Conservation (phyloP, 495 filamentous ascomycete species). For the Parachaetomium inaequale region DNA sequence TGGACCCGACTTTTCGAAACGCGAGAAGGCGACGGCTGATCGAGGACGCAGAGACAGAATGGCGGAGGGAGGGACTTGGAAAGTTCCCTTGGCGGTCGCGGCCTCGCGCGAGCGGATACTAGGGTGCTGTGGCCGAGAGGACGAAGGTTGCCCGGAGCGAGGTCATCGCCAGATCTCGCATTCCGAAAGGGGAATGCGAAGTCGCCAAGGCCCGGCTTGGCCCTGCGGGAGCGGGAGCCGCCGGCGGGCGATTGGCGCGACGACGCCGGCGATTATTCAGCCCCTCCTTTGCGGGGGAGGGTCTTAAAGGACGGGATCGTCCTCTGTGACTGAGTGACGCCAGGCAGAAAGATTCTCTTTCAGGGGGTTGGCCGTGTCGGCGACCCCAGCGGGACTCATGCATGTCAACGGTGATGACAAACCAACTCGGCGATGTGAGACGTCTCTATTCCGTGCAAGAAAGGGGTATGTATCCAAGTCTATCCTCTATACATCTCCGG, state of each 20-base stretch:
- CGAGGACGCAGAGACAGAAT: neutral
- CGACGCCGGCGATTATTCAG: neutral
- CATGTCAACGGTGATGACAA: no score
- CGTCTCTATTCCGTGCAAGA: no score
- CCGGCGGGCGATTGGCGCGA: neutral
- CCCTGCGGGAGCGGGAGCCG: constrained; percentile 3
- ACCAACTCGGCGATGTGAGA: no score
- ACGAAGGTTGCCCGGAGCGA: neutral
- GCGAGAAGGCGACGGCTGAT: neutral
- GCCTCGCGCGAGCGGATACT: neutral
- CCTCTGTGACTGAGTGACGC: neutral
- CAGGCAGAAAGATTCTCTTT: neutral
- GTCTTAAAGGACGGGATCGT: neutral
- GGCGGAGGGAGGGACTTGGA: neutral
- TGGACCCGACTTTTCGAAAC: constrained; percentile 6
- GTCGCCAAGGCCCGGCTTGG: neutral
- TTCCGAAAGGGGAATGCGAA: constrained; percentile 7
- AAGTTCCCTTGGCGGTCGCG: neutral
- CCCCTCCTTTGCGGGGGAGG: neutral
- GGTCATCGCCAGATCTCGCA: neutral
- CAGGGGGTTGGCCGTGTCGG: neutral
- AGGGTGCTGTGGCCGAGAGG: neutral
- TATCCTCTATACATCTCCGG: neutral
- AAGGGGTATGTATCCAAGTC: no score
- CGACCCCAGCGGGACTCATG: no score